phyloP scores from a whole-genome alignment of 495 filamentous ascomycete species.

The Aspergillus egyptiacus region DNA sequence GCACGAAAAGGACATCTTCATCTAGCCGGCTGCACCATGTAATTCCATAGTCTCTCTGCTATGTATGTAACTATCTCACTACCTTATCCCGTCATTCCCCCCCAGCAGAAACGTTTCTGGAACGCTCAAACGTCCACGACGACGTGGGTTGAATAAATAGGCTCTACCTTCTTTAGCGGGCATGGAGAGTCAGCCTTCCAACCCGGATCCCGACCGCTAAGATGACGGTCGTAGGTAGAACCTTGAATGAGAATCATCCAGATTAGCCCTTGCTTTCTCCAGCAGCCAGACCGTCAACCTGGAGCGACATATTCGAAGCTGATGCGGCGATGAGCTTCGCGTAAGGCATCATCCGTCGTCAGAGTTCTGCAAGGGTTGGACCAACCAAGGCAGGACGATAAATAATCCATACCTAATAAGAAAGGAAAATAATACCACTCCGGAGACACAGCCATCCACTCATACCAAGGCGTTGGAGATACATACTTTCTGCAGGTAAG shows the following conservation, averaged over 20 bases:
- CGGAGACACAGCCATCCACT: conserved; percentile 3
- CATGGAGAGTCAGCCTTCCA: conserved; percentile 1
- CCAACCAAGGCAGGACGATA: conserved; percentile 6
- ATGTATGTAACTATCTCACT: background rate
- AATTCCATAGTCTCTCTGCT: background rate
- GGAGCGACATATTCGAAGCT: background rate
- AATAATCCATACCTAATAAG: conserved; percentile 5
- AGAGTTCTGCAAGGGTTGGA: conserved; percentile 10
- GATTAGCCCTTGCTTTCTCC: background rate
- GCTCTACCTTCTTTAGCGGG: background rate
- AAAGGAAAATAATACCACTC: conserved; percentile 12
- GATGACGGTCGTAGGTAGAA: too few relatives aligned
- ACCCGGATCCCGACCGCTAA: too few relatives aligned
- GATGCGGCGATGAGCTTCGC: background rate
- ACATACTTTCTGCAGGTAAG: conserved; percentile 15
- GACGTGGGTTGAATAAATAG: background rate
- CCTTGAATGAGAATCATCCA: too few relatives aligned
- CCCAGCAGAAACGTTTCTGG: background rate
- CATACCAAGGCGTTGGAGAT: conserved; percentile 2
- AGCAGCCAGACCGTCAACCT: background rate
- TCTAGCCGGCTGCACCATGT: background rate
- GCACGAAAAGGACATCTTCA: background rate
- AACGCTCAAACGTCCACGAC: background rate
- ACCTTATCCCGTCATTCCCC: background rate
- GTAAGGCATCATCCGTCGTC: conserved; percentile 9